These are phyloP conservation scores for Apiotrichum mycotoxinovorans DNA, from an alignment of 1,284 basidiomycete genomes.

Conservation along the genomic window DNA sequence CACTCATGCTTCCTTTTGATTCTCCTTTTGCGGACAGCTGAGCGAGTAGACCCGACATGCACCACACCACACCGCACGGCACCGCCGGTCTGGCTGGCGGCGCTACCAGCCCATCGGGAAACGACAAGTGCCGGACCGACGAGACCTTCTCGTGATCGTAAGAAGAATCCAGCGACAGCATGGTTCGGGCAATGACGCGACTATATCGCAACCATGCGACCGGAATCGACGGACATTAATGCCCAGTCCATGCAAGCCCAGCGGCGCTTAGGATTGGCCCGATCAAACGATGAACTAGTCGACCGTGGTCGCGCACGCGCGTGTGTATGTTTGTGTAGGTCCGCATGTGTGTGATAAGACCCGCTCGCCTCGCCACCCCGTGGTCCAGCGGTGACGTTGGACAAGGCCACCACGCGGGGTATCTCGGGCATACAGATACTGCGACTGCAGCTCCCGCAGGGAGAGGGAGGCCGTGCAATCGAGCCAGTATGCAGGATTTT, in stretches of 20 bases:
- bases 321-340: neutral
- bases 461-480: too few species aligned
- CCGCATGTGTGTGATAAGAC: too few species aligned
- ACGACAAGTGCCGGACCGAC: neutral
- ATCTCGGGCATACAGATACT: neutral
- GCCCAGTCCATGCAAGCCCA: neutral
- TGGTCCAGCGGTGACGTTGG: too few species aligned
- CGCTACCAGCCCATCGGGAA: neutral
- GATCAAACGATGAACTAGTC: neutral
- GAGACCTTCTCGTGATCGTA: neutral
- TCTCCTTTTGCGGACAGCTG: too few species aligned
- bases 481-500: neutral
- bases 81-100: too few species aligned
- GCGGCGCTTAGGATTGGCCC: neutral
- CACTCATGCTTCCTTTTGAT: too few species aligned
- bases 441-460: neutral
- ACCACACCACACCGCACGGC: too few species aligned
- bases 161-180: neutral
- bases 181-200: neutral
- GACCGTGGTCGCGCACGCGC: neutral
- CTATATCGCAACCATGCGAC: neutral
- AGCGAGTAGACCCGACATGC: too few species aligned
- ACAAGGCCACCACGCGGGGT: neutral
- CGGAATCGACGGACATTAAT: neutral
- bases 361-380: too few species aligned